Evolutionary conservation across 129 eudicot species (phyloP), one percentile per base, ranked within the genome.

Genomic region (Lonicera japonica): DNA sequence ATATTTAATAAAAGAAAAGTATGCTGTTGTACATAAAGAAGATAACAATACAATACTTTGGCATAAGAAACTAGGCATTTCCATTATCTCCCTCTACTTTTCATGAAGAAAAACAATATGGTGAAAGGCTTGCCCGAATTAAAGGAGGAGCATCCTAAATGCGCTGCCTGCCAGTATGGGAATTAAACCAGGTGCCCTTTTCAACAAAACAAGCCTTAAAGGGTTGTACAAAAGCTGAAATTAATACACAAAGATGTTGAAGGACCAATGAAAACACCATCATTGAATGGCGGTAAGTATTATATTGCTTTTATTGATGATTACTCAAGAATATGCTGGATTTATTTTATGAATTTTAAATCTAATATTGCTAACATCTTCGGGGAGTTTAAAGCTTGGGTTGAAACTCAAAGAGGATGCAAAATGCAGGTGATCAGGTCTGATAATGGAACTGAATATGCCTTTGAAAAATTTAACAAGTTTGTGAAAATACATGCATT

Each of bases 401-500:
- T 65, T 1, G 57, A 52, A 15, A 63, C 15, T 22, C 65, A 75
- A 29, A 56, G 47, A 39, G 56, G 58, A 0, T 74, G 25, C 40
- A 48, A 12, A 23, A 39, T 60, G 3, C 66, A 21, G 17, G 20
- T 25, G 8, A 1, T 67, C 6, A 61, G 60, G 24, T 74, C 50
- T 1, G 67, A 54, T 18, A 48, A 53, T 68, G 60, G 74, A 19
- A 61, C 15, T 0, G 43, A 22, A 53, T 70, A 70, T 23, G 62
- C 62, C 14, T 52, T 25, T 0, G 25, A 22, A 2, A 8, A 19
- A 5, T 60, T 60, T 51, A 39, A 70, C 17, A 22, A 22, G 15
- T 71, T 70, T 36, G 67, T 65, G 77, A 56, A 0, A 71, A 72
- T 0, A 55, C 66, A 7, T 46, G 77, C 19, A 47, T 64, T 64